Percentiles rank a stretch among this genome's conserved stretches.
Conservation (phyloP, 2,329 filamentous ascomycete species). For the Periconia macrospinosa region DNA sequence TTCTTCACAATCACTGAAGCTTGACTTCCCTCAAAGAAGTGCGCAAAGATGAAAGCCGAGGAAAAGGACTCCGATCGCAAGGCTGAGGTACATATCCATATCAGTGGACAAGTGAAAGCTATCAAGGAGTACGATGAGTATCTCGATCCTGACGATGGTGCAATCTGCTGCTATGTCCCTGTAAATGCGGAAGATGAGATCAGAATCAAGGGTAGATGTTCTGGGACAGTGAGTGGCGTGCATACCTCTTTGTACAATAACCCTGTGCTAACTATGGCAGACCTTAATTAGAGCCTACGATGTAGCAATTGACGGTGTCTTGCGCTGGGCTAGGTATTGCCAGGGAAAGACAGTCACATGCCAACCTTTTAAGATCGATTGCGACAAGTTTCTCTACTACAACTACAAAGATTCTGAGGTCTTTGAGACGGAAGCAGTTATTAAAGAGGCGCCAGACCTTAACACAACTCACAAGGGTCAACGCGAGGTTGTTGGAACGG, state of each 20-base stretch:
- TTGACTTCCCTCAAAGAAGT: neutral
- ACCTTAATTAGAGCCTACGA: slow-evolving; percentile 36
- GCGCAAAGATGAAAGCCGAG: slow-evolving; percentile 40
- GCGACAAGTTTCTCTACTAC: slow-evolving; percentile 20
- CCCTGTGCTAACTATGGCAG: slow-evolving; percentile 1
- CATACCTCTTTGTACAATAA: neutral
- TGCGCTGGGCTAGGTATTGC: slow-evolving; percentile 20
- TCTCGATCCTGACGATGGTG: slow-evolving; percentile 20
- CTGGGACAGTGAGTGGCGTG: slow-evolving; percentile 32
- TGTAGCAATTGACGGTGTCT: slow-evolving; percentile 41
- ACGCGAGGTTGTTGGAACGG: slow-evolving; percentile 26
- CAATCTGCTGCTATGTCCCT: slow-evolving; percentile 42
- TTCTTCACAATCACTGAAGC: too few species aligned
- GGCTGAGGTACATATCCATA: slow-evolving; percentile 29
- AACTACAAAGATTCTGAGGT: slow-evolving; percentile 42
- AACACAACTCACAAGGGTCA: slow-evolving; percentile 6
- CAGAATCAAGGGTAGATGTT: slow-evolving; percentile 32
- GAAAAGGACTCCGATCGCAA: slow-evolving; percentile 38
- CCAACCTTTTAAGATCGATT: slow-evolving; percentile 24
- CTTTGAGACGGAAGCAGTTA: slow-evolving; percentile 75
- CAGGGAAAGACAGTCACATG: slow-evolving; percentile 9
- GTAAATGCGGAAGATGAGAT: slow-evolving; percentile 35
- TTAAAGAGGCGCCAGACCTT: slow-evolving; percentile 88
- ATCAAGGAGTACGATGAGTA: slow-evolving; percentile 41
- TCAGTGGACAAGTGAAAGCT: slow-evolving; percentile 19